These are phyloP conservation scores for Ananas comosus DNA, from an alignment of 176 grass and related monocot species.

Conservation along the genomic window DNA sequence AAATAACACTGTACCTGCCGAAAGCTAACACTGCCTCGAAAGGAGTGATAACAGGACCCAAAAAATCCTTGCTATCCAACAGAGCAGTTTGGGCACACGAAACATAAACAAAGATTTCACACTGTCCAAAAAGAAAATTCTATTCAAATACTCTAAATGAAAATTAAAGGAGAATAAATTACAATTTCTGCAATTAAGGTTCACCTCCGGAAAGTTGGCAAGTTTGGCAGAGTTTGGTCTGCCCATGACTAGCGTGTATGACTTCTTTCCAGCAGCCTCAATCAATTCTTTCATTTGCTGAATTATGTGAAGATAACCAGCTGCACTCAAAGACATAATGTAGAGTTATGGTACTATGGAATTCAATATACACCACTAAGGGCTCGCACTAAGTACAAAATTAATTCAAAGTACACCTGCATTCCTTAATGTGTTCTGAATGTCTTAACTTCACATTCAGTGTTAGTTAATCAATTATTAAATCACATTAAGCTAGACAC, in stretches of 20 bases:
- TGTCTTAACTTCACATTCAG: background rate
- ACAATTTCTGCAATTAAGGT: slow-evolving; percentile 6
- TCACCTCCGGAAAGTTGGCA: slow-evolving; percentile 94
- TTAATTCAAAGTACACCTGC: background rate
- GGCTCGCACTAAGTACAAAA: too few relatives aligned
- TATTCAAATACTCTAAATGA: slow-evolving; percentile 3
- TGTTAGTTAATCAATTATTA: background rate
- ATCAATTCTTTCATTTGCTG: slow-evolving; percentile 93
- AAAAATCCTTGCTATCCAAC: slow-evolving; percentile 93
- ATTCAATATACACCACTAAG: too few relatives aligned
- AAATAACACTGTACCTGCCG: slow-evolving; percentile 40
- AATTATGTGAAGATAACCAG: slow-evolving; percentile 90
- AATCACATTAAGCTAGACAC: background rate
- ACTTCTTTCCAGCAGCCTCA: slow-evolving; percentile 80
- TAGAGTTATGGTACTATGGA: too few relatives aligned
- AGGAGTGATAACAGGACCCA: slow-evolving; percentile 87
- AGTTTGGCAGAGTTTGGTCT: slow-evolving; percentile 83
- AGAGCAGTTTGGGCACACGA: slow-evolving; percentile 95
- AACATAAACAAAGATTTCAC: slow-evolving; percentile 93
- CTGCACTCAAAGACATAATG: slow-evolving; percentile 29
- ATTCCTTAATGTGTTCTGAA: background rate
- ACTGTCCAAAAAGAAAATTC: slow-evolving; percentile 31
- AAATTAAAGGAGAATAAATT: slow-evolving; percentile 1
- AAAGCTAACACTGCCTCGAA: slow-evolving; percentile 95
- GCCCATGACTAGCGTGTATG: slow-evolving; percentile 90